These are phyloP conservation scores for Coriolopsis trogii DNA, from an alignment of 1,284 basidiomycete species.

Conservation along the genomic window DNA sequence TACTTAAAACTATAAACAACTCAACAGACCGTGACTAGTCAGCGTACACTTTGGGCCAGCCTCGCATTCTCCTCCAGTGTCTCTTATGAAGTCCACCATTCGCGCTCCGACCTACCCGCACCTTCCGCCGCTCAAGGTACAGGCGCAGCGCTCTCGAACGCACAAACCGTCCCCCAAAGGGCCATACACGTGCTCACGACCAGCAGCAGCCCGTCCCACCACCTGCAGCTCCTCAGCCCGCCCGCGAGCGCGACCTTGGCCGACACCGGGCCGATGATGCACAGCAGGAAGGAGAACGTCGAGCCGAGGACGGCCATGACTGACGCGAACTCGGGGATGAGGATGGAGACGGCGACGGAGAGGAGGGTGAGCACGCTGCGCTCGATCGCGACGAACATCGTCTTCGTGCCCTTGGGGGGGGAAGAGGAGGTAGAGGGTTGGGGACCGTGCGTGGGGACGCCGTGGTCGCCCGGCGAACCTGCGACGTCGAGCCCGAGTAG, in stretches of 20 bases:
- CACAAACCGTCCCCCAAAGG: slow-evolving; percentile 76
- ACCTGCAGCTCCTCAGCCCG: slow-evolving; percentile 39
- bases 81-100: background rate
- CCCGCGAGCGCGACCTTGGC: slow-evolving; percentile 62
- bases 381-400: slow-evolving; percentile 55
- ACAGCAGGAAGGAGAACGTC: slow-evolving; percentile 85
- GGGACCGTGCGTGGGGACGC: slow-evolving; percentile 17
- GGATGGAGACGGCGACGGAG: slow-evolving; percentile 72
- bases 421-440: slow-evolving; percentile 18
- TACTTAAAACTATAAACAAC: background rate
- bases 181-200: slow-evolving; percentile 66
- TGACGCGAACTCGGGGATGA: slow-evolving; percentile 84
- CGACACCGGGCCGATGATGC: slow-evolving; percentile 78
- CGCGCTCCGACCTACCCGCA: too few relatives aligned
- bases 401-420: slow-evolving; percentile 37
- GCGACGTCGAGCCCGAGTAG: slow-evolving; percentile 65
- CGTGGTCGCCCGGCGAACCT: slow-evolving; percentile 43
- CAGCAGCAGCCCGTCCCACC: slow-evolving; percentile 62
- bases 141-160: slow-evolving; percentile 45
- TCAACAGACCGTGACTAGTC: too few relatives aligned
- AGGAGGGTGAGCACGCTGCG: slow-evolving; percentile 61
- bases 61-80: too few relatives aligned
- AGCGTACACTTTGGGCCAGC: too few relatives aligned
- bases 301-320: slow-evolving; percentile 92
- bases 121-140: slow-evolving; percentile 22